A percentile compares a stretch with the other conserved stretches of the same genome.
phyloP scores from a whole-genome alignment of 1,284 basidiomycete genomes.

The Ustilago cynodontis region DNA sequence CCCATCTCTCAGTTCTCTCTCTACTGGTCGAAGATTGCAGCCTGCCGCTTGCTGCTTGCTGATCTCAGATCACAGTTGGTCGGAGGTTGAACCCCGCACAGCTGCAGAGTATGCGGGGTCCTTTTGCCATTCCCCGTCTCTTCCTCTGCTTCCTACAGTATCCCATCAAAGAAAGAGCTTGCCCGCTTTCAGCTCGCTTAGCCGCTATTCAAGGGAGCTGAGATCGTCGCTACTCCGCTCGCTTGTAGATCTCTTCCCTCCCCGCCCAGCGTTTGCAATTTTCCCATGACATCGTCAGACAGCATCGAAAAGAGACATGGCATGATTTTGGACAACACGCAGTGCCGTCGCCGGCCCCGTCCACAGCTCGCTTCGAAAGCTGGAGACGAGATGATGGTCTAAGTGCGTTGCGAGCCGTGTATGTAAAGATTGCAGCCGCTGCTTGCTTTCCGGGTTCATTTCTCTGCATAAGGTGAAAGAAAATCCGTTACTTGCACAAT shows the following conservation, averaged over 20 bases:
- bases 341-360: not conserved
- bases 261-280: not conserved
- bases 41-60: slow-evolving; percentile 1
- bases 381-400: not conserved
- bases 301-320: slow-evolving; percentile 6
- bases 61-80: not conserved
- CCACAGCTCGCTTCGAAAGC: not conserved
- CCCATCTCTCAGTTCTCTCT: not conserved
- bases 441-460: not conserved
- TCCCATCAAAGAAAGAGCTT: not conserved
- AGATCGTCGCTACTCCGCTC: slow-evolving; percentile 30
- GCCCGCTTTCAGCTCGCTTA: slow-evolving; percentile 5
- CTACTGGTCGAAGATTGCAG: too few species aligned
- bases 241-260: slow-evolving; percentile 15
- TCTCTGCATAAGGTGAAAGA: not conserved
- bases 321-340: not conserved
- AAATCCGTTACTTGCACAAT: not conserved
- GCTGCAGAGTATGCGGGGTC: slow-evolving; percentile 4
- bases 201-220: slow-evolving; percentile 11
- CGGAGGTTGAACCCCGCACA: not conserved
- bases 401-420: too few species aligned
- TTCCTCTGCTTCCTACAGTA: not conserved
- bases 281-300: slow-evolving; percentile 1
- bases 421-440: not conserved
- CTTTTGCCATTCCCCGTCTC: not conserved